Conservation (phyloP, 2,329 filamentous ascomycete genomes). For the Paradendryphiella salina region DNA sequence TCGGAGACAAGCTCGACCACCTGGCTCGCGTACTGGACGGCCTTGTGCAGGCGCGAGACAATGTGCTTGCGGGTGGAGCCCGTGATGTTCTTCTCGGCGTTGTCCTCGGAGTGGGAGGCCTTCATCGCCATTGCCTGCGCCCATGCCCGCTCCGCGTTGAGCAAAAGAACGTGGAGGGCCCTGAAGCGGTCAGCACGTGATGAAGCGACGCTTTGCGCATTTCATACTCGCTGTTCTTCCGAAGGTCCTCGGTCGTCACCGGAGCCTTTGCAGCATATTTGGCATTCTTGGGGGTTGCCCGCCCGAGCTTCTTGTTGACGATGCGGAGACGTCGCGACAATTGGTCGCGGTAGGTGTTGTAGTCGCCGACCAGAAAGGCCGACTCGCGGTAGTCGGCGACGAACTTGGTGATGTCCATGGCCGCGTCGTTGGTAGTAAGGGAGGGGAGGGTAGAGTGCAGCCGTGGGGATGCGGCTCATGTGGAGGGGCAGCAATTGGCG, state of each 20-base stretch:
- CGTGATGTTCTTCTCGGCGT: slow-evolving; percentile 70
- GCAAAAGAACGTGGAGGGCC: slow-evolving; percentile 64
- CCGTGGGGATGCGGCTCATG: slow-evolving; percentile 14
- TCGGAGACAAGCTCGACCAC: slow-evolving; percentile 70
- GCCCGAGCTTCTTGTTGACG: slow-evolving; percentile 80
- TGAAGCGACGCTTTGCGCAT: neutral
- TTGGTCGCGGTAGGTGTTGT: slow-evolving; percentile 79
- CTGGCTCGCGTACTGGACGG: slow-evolving; percentile 67
- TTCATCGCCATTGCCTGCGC: slow-evolving; percentile 96
- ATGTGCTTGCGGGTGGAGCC: slow-evolving; percentile 85
- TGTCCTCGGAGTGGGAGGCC: slow-evolving; percentile 75
- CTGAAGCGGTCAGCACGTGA: slow-evolving; percentile 16
- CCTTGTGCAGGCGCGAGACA: slow-evolving; percentile 82
- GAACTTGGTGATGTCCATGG: slow-evolving; percentile 89
- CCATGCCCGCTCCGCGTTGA: slow-evolving; percentile 89
- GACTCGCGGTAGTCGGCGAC: slow-evolving; percentile 78
- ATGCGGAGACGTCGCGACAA: slow-evolving; percentile 80
- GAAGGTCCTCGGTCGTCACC: slow-evolving; percentile 75
- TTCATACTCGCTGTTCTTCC: slow-evolving; percentile 72
- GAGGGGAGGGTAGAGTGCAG: slow-evolving; percentile 1
- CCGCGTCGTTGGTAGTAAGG: slow-evolving; percentile 4
- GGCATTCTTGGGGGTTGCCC: slow-evolving; percentile 79
- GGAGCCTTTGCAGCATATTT: slow-evolving; percentile 76
- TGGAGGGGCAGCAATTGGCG: slow-evolving; percentile 28
- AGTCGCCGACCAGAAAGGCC: slow-evolving; percentile 85